These are phyloP conservation scores for Striga hermonthica DNA, from an alignment of 305 asterid genomes.

Conservation along the genomic window DNA sequence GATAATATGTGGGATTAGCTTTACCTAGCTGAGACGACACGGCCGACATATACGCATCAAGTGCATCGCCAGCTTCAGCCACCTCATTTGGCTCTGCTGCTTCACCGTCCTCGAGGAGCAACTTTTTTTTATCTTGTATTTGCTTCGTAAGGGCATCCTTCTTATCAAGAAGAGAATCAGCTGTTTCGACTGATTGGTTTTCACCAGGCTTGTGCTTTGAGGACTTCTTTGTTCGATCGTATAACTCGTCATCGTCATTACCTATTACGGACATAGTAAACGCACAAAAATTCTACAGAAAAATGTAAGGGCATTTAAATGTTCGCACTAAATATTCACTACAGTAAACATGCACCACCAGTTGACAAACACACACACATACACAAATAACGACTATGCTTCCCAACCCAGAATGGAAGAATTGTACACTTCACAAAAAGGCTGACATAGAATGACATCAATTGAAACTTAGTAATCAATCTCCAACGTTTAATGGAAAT, in stretches of 20 bases:
- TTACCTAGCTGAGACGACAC: slow-evolving; percentile 92
- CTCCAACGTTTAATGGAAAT: background rate
- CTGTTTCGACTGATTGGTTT: slow-evolving; percentile 79
- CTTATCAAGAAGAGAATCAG: slow-evolving; percentile 95
- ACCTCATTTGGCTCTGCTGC: slow-evolving; percentile 41
- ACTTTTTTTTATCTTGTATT: slow-evolving; percentile 62
- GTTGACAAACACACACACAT: background rate
- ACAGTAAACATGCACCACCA: slow-evolving; percentile 20
- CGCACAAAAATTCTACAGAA: slow-evolving; percentile 27
- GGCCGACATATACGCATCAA: slow-evolving; percentile 88
- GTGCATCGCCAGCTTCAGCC: slow-evolving; percentile 80
- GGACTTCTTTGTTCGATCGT: slow-evolving; percentile 77
- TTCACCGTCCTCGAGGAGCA: slow-evolving; percentile 48
- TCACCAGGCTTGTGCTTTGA: slow-evolving; percentile 58
- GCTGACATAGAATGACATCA: slow-evolving; percentile 8
- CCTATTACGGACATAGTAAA: slow-evolving; percentile 29
- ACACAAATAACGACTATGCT: too few relatives aligned
- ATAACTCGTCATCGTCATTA: slow-evolving; percentile 95
- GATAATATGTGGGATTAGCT: slow-evolving; percentile 27
- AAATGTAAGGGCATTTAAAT: background rate
- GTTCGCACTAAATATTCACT: slow-evolving; percentile 15
- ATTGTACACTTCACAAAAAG: slow-evolving; percentile 13
- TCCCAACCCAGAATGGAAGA: background rate
- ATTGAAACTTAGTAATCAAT: background rate
- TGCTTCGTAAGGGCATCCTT: slow-evolving; percentile 58